Evolutionary conservation across 73 alveolate genomes (phyloP), one percentile per base, ranked within the genome.

Genomic region (Uronychia binucleata): DNA sequence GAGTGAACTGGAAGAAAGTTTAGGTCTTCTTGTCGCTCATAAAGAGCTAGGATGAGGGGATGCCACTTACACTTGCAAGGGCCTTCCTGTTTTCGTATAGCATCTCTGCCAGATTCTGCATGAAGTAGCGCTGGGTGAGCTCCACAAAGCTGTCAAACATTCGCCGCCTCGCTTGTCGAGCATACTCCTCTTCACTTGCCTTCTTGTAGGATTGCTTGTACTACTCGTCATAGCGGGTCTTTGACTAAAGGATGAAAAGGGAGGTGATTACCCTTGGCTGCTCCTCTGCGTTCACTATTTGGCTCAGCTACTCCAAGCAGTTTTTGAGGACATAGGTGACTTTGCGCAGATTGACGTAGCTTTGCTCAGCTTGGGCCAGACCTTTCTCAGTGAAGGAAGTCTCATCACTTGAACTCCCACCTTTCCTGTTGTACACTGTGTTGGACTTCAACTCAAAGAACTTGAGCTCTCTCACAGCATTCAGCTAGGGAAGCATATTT

Each of bases 71-170:
- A 46, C 19, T 67, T 13, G 78, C 78, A 5, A 67, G 32, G 1
- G 29, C 30, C 32, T 67, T 67, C 81, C 77, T 86, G 85, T 79
- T 80, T 29, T 86, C 93, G 35, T 33, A 86, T 35, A 86, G 81
- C 33, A 80, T 46, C 28, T 58, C 81, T 1, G 75, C 77, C 29
- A 86, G 58, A 28, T 79, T 80, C 27, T 67, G 14, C 29, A 67
- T 25, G 32, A 67, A 30, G 26, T 13, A 13, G 29, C 78, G 29
- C 30, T 26, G 26, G 26, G 32, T 25, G 13, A 67, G 32, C 30
- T 67, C 78, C 5, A 67, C 26, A 13, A 67, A 26, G 8, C 26
- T 1, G 26, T 67, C 78, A 26, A 67, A 67, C 5, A 30, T 67
- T 28, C 32, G 5, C 78, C 30, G 5, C 32, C 30, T 67, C 1